Evolutionary conservation across 2,329 filamentous ascomycete genomes (phyloP).

Genomic region (Aureobasidium mangrovei): DNA sequence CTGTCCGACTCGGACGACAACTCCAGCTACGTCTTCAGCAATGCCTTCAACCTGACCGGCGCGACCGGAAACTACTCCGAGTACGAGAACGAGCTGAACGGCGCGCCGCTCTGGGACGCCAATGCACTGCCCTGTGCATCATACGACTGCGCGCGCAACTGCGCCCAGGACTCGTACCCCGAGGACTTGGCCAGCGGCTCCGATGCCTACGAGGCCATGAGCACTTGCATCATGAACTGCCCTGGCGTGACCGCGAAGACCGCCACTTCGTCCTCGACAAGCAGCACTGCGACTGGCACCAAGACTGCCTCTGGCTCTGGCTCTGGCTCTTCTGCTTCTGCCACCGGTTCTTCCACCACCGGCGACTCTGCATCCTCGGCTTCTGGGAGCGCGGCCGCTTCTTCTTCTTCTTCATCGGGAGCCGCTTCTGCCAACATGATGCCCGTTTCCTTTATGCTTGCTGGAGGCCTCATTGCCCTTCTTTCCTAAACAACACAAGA

Average conservation of each 20-base stretch:
- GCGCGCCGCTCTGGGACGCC: slow-evolving; percentile 25
- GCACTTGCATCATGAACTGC: slow-evolving; percentile 23
- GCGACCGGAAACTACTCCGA: slow-evolving; percentile 19
- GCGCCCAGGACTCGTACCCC: slow-evolving; percentile 23
- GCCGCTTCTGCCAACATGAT: slow-evolving; percentile 3
- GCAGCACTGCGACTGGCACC: not conserved
- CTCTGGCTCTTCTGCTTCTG: not conserved
- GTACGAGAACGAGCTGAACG: slow-evolving; percentile 24
- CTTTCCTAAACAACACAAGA: not conserved
- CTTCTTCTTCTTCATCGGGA: not conserved
- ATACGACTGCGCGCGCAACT: slow-evolving; percentile 24
- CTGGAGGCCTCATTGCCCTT: slow-evolving; percentile 1
- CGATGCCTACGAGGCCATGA: slow-evolving; percentile 22
- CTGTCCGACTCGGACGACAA: slow-evolving; percentile 16
- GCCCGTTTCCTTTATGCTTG: not conserved
- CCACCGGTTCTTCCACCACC: not conserved
- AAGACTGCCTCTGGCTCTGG: not conserved
- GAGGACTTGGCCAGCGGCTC: slow-evolving; percentile 20
- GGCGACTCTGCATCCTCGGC: not conserved
- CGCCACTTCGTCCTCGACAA: slow-evolving; percentile 7
- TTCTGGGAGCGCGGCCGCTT: not conserved
- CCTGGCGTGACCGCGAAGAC: slow-evolving; percentile 20
- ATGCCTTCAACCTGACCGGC: slow-evolving; percentile 23
- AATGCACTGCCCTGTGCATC: slow-evolving; percentile 22
- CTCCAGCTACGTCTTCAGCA: slow-evolving; percentile 20